Percentiles rank a stretch among this genome's conserved stretches.
These are phyloP conservation scores for Zizania latifolia DNA, from an alignment of 176 grass and related monocot species.

Conservation along the genomic window DNA sequence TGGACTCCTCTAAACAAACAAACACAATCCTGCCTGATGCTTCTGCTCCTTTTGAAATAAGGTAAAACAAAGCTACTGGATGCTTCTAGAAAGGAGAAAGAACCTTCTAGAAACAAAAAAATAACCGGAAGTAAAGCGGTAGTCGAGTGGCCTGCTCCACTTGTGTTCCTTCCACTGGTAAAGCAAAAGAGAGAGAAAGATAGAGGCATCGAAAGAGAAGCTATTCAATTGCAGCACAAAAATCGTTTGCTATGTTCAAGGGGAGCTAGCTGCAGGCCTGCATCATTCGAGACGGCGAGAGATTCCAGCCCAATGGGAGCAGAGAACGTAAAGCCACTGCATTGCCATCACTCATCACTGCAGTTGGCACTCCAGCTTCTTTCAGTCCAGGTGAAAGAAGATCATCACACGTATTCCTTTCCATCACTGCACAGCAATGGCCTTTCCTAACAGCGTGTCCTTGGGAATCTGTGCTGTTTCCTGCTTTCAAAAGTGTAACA, in stretches of 20 bases:
- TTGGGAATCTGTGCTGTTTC: not conserved
- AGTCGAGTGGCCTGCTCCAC: too few relatives aligned
- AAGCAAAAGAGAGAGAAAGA: too few relatives aligned
- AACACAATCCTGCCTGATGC: too few relatives aligned
- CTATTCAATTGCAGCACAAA: not conserved
- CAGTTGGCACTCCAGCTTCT: not conserved
- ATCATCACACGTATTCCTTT: not conserved
- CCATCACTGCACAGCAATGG: not conserved
- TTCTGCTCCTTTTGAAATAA: too few relatives aligned
- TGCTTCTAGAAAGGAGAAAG: too few relatives aligned
- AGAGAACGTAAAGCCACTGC: not conserved
- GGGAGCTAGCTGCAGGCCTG: not conserved
- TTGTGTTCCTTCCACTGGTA: too few relatives aligned
- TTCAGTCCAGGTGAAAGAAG: not conserved
- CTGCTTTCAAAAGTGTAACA: not conserved
- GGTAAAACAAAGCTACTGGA: too few relatives aligned
- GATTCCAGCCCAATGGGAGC: not conserved
- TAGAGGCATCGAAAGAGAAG: too few relatives aligned
- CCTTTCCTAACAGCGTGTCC: not conserved
- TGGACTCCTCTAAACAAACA: too few relatives aligned
- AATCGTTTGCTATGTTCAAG: not conserved
- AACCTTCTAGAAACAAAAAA: too few relatives aligned
- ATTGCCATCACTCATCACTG: not conserved
- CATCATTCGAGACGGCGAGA: not conserved
- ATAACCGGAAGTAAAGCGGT: too few relatives aligned